Evolutionary conservation across 257 asterid species (phyloP), one percentile per base, ranked within the genome.

Genomic region (Knoxia roxburghii): DNA sequence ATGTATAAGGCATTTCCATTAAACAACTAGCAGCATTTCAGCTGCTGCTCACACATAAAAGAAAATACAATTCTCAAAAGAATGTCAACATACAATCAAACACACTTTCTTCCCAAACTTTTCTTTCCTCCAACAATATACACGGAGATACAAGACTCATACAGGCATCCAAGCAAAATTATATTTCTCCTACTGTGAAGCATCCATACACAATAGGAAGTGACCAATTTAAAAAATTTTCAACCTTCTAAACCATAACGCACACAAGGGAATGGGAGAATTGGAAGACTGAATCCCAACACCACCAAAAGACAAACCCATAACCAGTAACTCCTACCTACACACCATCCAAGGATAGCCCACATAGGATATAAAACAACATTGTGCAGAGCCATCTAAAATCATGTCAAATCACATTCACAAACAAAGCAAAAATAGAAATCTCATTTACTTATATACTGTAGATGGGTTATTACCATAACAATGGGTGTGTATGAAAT

Each of bases 401-500:
- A 26, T 35, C 49, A 20, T n/a, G 41, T 52, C 24, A 12, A 58
- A 53, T 62, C 26, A 29, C 24, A 27, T 64, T 52, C 55, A 61
- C 46, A 32, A 30, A n/a, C 9, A 37, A 26, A 41, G 39, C 18
- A 17, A 30, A 72, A 18, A 27, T 54, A 49, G 33, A 61, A 51
- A 48, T n/a, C 64, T 60, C 64, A 55, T 1, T 29, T 0, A 24
- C 40, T 21, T 18, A 29, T 20, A 29, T 49, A 41, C 33, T 48
- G 14, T 40, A 46, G 32, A 45, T 52, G 49, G 46, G 65, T 26
- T 18, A 37, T 43, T 88, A 93, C 97, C 97, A 93, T 72, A 85
- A 62, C 37, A 83, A 76, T 20, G 99, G 99, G 72, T 94, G 95
- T 72, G 75, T 52, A 29, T 74, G 80, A 76, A 90, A 90, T 64